Conservation (phyloP, 805 yeast genomes). For the Nakazawaea peltata region DNA sequence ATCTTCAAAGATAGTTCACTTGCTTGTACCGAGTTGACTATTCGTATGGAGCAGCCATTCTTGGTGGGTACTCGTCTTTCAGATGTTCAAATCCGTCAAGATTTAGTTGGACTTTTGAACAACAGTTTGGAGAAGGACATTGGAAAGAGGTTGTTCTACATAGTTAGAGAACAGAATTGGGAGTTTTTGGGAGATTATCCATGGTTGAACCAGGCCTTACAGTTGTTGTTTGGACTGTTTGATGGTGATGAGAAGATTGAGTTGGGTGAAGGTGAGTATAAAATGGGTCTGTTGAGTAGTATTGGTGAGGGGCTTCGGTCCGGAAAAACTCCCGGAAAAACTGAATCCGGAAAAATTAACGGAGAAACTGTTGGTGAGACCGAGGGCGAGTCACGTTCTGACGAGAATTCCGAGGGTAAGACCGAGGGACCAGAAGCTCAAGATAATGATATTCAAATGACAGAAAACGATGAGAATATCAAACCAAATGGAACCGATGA, state of each 20-base stretch:
- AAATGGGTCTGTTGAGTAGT: slow-evolving; percentile 43
- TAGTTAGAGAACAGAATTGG: slow-evolving; percentile 96
- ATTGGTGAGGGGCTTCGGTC: slow-evolving; percentile 29
- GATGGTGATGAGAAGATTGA: slow-evolving; percentile 39
- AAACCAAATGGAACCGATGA: not conserved
- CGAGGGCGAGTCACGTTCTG: too few relatives aligned
- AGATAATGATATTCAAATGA: too few relatives aligned
- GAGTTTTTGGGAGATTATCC: slow-evolving; percentile 87
- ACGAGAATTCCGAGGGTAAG: too few relatives aligned
- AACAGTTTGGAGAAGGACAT: slow-evolving; percentile 72
- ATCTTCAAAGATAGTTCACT: slow-evolving; percentile 76
- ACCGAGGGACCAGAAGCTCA: too few relatives aligned
- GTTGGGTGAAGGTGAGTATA: slow-evolving; percentile 38
- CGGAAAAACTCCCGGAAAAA: slow-evolving; percentile 9
- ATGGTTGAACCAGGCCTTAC: slow-evolving; percentile 93
- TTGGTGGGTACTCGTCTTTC: slow-evolving; percentile 85
- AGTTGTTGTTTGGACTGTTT: slow-evolving; percentile 73
- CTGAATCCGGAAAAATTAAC: not conserved
- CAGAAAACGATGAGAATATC: not conserved
- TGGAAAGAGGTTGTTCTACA: slow-evolving; percentile 72
- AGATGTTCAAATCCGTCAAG: slow-evolving; percentile 65
- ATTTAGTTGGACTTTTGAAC: slow-evolving; percentile 72
- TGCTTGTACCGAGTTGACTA: slow-evolving; percentile 81
- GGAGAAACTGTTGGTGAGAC: too few relatives aligned
- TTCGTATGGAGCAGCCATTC: slow-evolving; percentile 94